These are phyloP conservation scores for Theobroma cacao DNA, from an alignment of 345 rosid species.

Conservation along the genomic window DNA sequence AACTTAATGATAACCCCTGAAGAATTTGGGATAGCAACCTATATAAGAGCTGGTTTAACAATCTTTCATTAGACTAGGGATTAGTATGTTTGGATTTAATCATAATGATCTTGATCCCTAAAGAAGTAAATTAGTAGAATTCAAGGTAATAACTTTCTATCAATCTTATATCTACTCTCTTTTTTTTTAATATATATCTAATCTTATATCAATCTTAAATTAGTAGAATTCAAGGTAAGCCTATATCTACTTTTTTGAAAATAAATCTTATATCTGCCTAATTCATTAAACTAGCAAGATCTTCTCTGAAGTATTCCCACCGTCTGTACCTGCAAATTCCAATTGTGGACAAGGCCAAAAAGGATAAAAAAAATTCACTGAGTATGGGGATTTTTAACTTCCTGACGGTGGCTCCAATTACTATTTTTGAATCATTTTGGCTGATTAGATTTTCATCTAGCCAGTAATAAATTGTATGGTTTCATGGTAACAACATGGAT, in stretches of 20 bases:
- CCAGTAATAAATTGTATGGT: background rate
- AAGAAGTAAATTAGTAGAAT: background rate
- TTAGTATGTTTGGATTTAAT: background rate
- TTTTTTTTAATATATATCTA: no score
- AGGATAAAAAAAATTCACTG: no score
- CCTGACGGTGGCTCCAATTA: background rate
- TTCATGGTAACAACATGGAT: background rate
- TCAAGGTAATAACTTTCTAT: background rate
- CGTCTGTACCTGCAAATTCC: background rate
- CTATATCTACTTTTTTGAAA: background rate
- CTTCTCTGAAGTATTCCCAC: background rate
- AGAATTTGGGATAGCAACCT: background rate
- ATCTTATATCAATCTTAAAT: background rate
- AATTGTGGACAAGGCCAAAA: background rate
- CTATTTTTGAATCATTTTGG: background rate
- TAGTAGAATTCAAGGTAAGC: background rate
- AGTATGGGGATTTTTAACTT: background rate
- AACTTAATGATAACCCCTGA: background rate
- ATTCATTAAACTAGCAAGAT: background rate
- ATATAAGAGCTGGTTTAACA: background rate
- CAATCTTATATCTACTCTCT: background rate
- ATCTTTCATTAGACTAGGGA: background rate
- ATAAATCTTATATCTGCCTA: background rate
- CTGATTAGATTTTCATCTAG: background rate
- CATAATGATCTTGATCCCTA: background rate